Percentiles rank a stretch among this genome's conserved stretches.
phyloP scores from a whole-genome alignment of 257 asterid species.

The Solanum ossicruentum region DNA sequence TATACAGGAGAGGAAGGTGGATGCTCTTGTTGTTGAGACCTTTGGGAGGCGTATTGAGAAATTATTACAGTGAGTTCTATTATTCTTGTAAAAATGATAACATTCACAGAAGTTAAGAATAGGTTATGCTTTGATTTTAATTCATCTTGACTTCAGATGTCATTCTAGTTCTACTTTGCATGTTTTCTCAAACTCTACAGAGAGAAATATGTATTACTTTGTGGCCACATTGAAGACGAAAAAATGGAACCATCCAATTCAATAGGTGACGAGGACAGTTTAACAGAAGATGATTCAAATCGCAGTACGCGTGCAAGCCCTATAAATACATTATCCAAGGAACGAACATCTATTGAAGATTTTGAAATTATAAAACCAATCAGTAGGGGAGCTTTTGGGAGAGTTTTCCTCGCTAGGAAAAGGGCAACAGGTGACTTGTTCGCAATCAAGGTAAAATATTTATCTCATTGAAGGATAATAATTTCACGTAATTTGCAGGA shows the following conservation, averaged over 20 bases:
- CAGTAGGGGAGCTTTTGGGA: constrained; percentile 98
- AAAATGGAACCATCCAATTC: constrained; percentile 33
- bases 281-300: constrained; percentile 61
- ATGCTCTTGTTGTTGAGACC: constrained; percentile 97
- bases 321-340: constrained; percentile 64
- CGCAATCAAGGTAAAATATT: constrained; percentile 74
- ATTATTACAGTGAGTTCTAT: constrained; percentile 75
- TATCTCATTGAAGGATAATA: not conserved
- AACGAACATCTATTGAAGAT: constrained; percentile 92
- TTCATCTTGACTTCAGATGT: not conserved
- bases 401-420: constrained; percentile 87
- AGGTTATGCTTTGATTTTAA: not conserved
- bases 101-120: not conserved
- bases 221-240: constrained; percentile 89
- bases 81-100: not conserved
- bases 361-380: constrained; percentile 97
- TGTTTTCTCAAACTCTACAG: constrained; percentile 32
- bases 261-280: constrained; percentile 57
- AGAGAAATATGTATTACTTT: constrained; percentile 83
- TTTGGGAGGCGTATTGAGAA: constrained; percentile 94
- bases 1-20: constrained; percentile 88
- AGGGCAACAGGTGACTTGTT: constrained; percentile 95
- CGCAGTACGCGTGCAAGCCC: constrained; percentile 97
- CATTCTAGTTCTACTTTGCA: not conserved
- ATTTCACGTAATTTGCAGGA: not conserved